Evolutionary conservation across 108 stramenopile species (phyloP).

Genomic region (Aurantiochytrium sp.): DNA sequence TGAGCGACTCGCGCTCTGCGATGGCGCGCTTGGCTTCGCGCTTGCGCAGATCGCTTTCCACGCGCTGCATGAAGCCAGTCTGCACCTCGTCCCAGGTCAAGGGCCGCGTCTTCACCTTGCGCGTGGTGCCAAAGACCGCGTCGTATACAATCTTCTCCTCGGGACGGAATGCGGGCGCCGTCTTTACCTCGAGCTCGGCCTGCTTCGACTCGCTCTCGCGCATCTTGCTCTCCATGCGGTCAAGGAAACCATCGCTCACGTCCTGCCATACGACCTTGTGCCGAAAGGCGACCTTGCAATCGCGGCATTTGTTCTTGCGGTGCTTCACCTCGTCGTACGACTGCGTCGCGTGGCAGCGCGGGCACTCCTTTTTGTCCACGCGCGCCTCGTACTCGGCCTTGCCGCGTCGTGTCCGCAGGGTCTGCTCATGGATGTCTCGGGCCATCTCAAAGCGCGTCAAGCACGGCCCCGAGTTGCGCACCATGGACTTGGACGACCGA

Average conservation of each 20-base stretch:
- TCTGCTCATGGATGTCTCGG: neutral
- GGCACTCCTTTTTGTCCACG: conserved; percentile 12
- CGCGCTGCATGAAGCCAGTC: neutral
- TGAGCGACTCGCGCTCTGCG: neutral
- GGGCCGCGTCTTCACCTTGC: neutral
- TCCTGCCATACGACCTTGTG: neutral
- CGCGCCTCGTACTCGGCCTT: neutral
- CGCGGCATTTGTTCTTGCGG: conserved; percentile 23
- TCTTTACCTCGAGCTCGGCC: neutral
- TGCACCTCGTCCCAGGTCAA: neutral
- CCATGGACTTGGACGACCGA: neutral
- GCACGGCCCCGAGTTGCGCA: neutral
- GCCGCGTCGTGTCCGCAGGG: neutral
- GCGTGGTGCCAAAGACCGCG: neutral
- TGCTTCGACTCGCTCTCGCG: neutral
- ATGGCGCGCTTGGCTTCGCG: neutral
- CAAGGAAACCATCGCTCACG: neutral
- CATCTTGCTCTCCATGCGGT: neutral
- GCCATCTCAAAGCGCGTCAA: neutral
- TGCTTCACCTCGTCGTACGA: conserved; percentile 17
- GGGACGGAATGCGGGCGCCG: neutral
- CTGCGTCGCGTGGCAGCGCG: neutral
- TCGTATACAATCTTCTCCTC: neutral
- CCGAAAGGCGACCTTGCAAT: neutral
- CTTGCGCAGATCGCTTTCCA: neutral